Evolutionary conservation across 495 filamentous ascomycete species (phyloP).

Genomic region (Penicillium riverlandense): DNA sequence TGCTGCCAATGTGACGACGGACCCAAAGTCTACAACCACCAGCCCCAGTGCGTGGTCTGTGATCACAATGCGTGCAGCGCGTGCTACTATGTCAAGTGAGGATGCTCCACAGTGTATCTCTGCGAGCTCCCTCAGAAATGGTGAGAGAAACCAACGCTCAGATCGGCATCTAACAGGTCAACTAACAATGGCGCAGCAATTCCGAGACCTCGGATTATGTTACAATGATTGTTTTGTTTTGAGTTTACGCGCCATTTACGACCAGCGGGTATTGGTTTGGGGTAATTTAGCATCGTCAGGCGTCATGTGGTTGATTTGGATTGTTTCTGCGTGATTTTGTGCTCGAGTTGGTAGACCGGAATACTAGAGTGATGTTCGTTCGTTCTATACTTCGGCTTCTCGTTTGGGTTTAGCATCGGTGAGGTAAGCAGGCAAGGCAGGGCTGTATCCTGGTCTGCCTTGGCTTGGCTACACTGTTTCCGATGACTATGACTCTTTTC

Average conservation of each 20-base stretch:
- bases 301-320: no score
- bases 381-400: conserved; percentile 7
- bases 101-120: neutral
- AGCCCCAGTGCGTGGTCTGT: conserved; percentile 28
- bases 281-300: no score
- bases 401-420: conserved; percentile 6
- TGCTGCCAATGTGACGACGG: conserved; percentile 37
- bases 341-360: no score
- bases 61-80: conserved; percentile 18
- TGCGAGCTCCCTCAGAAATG: neutral
- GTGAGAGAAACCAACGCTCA: neutral
- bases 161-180: no score
- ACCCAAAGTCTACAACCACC: conserved; percentile 29
- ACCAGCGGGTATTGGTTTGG: no score
- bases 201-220: no score
- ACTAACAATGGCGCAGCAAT: no score
- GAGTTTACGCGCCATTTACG: no score
- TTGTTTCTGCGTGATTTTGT: no score
- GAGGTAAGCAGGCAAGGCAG: conserved; percentile 6
- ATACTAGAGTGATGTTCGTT: no score
- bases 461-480: neutral
- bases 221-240: no score
- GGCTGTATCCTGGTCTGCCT: conserved; percentile 10
- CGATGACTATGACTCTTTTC: neutral
- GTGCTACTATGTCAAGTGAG: conserved; percentile 29